phyloP scores from a whole-genome alignment of 2,329 filamentous ascomycete genomes.

The Aspergillus clavatus region DNA sequence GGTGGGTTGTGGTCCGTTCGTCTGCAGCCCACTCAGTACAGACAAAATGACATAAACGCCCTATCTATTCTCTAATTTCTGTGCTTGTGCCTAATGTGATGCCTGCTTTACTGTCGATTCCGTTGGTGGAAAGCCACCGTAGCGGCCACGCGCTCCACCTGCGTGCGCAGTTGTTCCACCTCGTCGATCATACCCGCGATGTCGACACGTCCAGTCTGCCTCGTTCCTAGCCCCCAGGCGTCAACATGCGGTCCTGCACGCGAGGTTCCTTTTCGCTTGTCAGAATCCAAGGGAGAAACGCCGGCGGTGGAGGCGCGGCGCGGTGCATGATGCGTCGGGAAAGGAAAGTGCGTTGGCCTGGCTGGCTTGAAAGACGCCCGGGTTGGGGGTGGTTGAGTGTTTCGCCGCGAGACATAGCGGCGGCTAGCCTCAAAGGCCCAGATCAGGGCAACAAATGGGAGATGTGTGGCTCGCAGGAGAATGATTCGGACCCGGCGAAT shows the following conservation, averaged over 20 bases:
- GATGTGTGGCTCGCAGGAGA: constrained; percentile 55
- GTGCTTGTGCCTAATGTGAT: neutral
- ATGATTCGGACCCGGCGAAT: constrained; percentile 54
- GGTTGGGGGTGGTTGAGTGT: constrained; percentile 20
- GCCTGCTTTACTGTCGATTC: constrained; percentile 7
- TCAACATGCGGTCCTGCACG: constrained; percentile 21
- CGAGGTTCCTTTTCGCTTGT: constrained; percentile 15
- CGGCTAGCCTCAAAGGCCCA: constrained; percentile 49
- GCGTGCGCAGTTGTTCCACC: constrained; percentile 31
- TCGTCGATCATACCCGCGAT: constrained; percentile 32
- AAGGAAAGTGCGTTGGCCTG: constrained; percentile 15
- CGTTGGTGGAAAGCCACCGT: constrained; percentile 23
- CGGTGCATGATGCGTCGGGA: constrained; percentile 24
- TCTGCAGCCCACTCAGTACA: too few relatives aligned
- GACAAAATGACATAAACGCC: neutral
- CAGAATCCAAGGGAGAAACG: constrained; percentile 17
- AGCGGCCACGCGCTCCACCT: constrained; percentile 32
- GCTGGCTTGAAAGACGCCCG: constrained; percentile 14
- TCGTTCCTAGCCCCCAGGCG: constrained; percentile 19
- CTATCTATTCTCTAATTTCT: constrained; percentile 1
- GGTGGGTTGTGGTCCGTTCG: constrained; percentile 4
- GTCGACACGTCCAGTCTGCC: constrained; percentile 20
- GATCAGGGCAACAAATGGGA: constrained; percentile 54
- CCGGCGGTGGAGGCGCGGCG: constrained; percentile 21
- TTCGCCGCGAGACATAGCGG: constrained; percentile 23